Base-by-base conservation (phyloP, 208 protist genomes). In the Acanthamoeba triangularis region DNA sequence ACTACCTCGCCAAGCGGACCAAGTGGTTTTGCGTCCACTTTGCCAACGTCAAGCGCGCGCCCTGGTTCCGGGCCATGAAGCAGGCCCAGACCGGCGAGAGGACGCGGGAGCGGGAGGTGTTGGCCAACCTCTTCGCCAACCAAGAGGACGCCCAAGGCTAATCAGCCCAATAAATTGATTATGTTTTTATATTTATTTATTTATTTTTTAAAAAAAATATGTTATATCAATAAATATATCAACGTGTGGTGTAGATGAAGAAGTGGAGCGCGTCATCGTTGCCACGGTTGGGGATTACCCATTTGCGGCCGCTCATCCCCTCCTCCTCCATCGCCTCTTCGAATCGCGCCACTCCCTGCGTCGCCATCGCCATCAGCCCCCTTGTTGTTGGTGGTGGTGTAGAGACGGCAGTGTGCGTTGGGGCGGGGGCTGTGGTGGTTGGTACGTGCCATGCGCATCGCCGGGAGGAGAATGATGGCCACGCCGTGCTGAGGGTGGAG, bases 1-100 rank as follows among this genome's bases (percentile, higher is more conserved):
- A 80, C 72, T 95, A 95, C 56, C 41, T 95, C 25, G 91, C 91
- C 74, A 95, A 95, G 41, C 47, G 61, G 10, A 95, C 91, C 23
- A 95, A 95, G 41, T 95, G 91, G 91, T 95, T 87, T 25, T 80
- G 72, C 69, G 33, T 95, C 3, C 88, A 93, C 63, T 93, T 93
- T 93, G 88, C 59, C 30, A 72, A 78, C 35, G 88, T 93, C n/a
- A 72, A 78, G 37, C 35, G 37, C 3, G 20, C 47, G 63, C 88
- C 88, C 47, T 93, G 88, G 88, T 93, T 93, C 88, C 41, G 78
- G 44, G 44, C 28, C 41, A 93, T 93, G 88, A 8, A 59, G 20
- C 52, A 16, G 1, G 35, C 16, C 6, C 88, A 93, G 25, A 52
- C 37, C 25, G 6, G 8, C 13, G 88, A 93, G 20, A 28, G 88